A percentile compares a stretch with the other conserved stretches of the same genome.
phyloP scores from a whole-genome alignment of 148 eudicot genomes.

The Chenopodium album region DNA sequence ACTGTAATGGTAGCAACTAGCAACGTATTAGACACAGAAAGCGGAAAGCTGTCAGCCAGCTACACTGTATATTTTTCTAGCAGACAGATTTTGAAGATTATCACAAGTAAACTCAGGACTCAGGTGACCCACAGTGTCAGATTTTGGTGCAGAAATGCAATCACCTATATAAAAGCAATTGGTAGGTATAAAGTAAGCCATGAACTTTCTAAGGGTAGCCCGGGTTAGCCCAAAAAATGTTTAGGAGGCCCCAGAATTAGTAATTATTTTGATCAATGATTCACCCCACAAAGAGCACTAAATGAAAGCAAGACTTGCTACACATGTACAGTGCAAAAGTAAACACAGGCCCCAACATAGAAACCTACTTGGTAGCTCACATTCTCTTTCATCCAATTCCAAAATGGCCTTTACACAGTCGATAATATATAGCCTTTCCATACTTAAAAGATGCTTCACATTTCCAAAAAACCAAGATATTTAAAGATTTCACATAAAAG shows the following conservation, averaged over 20 bases:
- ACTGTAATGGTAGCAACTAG: background rate
- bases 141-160: background rate
- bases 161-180: background rate
- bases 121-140: background rate
- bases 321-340: background rate
- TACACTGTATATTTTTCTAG: background rate
- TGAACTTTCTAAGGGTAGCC: background rate
- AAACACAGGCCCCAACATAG: background rate
- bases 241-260: background rate
- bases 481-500: background rate
- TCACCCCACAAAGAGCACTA: background rate
- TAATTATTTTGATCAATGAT: background rate
- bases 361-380: background rate
- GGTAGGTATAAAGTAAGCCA: background rate
- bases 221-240: background rate
- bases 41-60: background rate
- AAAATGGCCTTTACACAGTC: background rate
- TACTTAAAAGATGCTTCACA: background rate
- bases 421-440: background rate
- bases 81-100: background rate
- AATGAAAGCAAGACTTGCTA: background rate
- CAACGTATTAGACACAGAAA: background rate
- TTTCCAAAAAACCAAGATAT: background rate
- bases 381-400: background rate
- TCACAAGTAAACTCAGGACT: background rate